Evolutionary conservation across 768 basidiomycete genomes (phyloP), one percentile per base, ranked within the genome.

Genomic region (Lanmaoa pseudosensibilis): DNA sequence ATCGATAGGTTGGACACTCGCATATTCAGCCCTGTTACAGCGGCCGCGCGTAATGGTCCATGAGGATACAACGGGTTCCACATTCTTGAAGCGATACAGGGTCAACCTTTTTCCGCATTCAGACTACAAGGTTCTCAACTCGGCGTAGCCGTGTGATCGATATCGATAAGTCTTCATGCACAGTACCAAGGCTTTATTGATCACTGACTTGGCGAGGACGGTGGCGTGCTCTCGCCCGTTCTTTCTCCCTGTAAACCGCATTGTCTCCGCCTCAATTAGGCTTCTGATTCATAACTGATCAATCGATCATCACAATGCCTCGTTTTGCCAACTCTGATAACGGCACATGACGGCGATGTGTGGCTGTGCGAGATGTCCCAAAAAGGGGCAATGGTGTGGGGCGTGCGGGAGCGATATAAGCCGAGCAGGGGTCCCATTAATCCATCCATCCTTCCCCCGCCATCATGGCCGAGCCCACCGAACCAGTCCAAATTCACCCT

Each of bases 401-500:
- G 59, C 23, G 19, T 27, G 27, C 27, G 27, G 32, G 27, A n/a
- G 38, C 36, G 36, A 64, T 68, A 64, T 55, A 68, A 68, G 32
- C 50, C 37, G 45, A 56, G 36, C 50, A 41, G 38, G 39, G 2
- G 23, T 16, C 37, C 34, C 33, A 11, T 18, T 45, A 38, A 49
- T 56, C 58, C 51, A 19, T 45, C 33, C 37, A 38, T 45, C 44
- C 32, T 38, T 53, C 40, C 39, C 57, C 57, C 59, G 55, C 65
- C 41, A 62, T 49, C 66, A 81, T 81, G 81, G 56, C 78, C 53
- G 79, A 79, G 36, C 46, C 69, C 36, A 60, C 63, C 18, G 50
- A 61, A 52, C 30, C 66, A 34, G 62, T 77, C 46, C 74, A 72
- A 8, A 80, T 80, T 37, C 86, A 90, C 73, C 91, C 93, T 43